phyloP scores from a whole-genome alignment of 257 asterid genomes.

The Vinca minor region DNA sequence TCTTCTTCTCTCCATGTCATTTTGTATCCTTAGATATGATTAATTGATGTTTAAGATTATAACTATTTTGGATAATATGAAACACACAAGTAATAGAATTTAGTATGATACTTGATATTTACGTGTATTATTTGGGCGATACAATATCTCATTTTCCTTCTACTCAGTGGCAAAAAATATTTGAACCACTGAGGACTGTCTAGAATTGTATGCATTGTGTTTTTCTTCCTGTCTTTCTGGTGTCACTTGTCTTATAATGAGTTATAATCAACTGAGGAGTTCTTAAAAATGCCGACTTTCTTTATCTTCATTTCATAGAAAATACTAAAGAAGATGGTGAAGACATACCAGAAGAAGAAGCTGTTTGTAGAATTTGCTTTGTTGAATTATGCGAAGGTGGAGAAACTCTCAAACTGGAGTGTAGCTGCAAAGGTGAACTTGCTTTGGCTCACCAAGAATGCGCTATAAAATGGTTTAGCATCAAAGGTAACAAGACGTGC shows the following conservation, averaged over 20 bases:
- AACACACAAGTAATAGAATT: too few relatives aligned
- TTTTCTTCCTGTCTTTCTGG: too few relatives aligned
- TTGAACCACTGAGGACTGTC: too few relatives aligned
- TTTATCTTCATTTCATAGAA: slow-evolving; percentile 29
- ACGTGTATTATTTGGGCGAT: too few relatives aligned
- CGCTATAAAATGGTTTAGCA: slow-evolving; percentile 83
- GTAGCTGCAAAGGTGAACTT: slow-evolving; percentile 93
- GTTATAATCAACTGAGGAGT: not conserved
- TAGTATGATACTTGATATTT: too few relatives aligned
- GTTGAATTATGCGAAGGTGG: slow-evolving; percentile 88
- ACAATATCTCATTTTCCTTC: too few relatives aligned
- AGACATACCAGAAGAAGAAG: slow-evolving; percentile 84
- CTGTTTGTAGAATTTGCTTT: slow-evolving; percentile 88
- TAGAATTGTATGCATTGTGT: too few relatives aligned
- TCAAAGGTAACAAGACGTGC: slow-evolving; percentile 87
- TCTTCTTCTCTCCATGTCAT: not conserved
- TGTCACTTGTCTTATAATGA: too few relatives aligned
- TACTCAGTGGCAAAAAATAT: too few relatives aligned
- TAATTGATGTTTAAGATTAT: too few relatives aligned
- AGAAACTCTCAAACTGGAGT: slow-evolving; percentile 85
- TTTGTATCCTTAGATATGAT: too few relatives aligned
- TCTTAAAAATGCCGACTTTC: not conserved
- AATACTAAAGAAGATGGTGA: slow-evolving; percentile 48
- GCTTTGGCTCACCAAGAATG: slow-evolving; percentile 89
- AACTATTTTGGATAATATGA: too few relatives aligned